These are phyloP conservation scores for Thermothelomyces thermophilus DNA, from an alignment of 2,329 filamentous ascomycete species.

Conservation along the genomic window DNA sequence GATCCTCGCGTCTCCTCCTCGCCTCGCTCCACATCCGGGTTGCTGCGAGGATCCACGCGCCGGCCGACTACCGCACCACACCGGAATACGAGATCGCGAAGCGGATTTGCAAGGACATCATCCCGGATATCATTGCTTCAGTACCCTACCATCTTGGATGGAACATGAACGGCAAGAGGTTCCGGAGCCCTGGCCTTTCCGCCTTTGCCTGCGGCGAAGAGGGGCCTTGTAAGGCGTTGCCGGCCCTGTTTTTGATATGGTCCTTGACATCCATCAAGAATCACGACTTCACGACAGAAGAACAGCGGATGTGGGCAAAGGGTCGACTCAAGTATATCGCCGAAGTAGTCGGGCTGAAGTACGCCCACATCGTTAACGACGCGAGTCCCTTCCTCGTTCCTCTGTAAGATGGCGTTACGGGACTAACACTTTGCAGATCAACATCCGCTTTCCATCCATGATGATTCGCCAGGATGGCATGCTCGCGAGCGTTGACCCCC, in stretches of 20 bases:
- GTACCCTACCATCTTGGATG: constrained; percentile 56
- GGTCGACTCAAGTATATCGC: constrained; percentile 50
- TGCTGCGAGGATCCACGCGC: constrained; percentile 52
- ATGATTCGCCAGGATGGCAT: constrained; percentile 48
- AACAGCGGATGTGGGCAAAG: constrained; percentile 49
- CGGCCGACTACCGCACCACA: constrained; percentile 55
- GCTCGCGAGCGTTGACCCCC: constrained; percentile 36
- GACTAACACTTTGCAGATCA: constrained; percentile 35
- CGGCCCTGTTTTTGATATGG: constrained; percentile 56
- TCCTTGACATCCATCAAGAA: constrained; percentile 47
- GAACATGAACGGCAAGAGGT: constrained; percentile 41
- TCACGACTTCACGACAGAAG: constrained; percentile 52
- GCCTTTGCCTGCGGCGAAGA: constrained; percentile 47
- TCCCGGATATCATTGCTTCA: constrained; percentile 53
- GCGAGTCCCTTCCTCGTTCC: constrained; percentile 33
- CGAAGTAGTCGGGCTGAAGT: constrained; percentile 49
- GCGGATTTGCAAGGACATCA: constrained; percentile 43
- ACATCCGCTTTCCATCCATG: constrained; percentile 56
- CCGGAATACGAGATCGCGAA: constrained; percentile 52
- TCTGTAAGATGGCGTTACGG: neutral
- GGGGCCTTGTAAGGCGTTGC: constrained; percentile 45
- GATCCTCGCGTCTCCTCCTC: constrained; percentile 49
- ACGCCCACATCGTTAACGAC: constrained; percentile 48
- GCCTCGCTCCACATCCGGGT: constrained; percentile 51
- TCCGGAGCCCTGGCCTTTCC: constrained; percentile 35